phyloP scores from a whole-genome alignment of 768 basidiomycete genomes.

The Tubosaeta sp. region DNA sequence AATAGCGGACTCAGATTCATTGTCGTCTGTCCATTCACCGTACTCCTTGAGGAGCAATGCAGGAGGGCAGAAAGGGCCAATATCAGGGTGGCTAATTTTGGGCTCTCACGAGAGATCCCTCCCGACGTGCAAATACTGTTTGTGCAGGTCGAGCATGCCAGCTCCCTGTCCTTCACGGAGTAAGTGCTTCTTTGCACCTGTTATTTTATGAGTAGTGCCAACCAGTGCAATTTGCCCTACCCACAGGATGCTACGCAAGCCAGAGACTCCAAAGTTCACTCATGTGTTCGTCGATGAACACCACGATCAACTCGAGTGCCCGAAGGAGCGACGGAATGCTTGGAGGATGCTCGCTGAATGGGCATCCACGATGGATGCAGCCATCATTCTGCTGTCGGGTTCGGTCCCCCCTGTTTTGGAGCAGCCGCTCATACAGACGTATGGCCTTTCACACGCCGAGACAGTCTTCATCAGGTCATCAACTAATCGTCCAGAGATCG shows the following conservation, averaged over 20 bases:
- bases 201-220: no score
- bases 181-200: background rate
- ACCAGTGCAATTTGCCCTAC: no score
- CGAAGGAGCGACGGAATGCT: background rate
- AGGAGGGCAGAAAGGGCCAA: background rate
- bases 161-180: background rate
- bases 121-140: constrained; percentile 1
- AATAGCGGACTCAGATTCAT: background rate
- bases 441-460: no score
- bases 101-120: background rate
- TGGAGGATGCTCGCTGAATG: no score
- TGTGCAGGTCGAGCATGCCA: constrained; percentile 6
- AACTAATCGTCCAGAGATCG: no score
- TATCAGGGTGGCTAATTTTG: background rate
- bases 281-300: constrained; percentile 2
- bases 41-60: constrained; percentile 6
- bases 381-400: no score
- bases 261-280: background rate
- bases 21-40: constrained; percentile 3
- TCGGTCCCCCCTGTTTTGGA: no score
- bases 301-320: constrained; percentile 7
- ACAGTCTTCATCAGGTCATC: no score
- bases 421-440: no score
- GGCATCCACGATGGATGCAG: no score
- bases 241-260: background rate